Percentiles rank a stretch among this genome's conserved stretches.
These are phyloP conservation scores for Darksidea phi DNA, from an alignment of 495 filamentous ascomycete species.

Conservation along the genomic window DNA sequence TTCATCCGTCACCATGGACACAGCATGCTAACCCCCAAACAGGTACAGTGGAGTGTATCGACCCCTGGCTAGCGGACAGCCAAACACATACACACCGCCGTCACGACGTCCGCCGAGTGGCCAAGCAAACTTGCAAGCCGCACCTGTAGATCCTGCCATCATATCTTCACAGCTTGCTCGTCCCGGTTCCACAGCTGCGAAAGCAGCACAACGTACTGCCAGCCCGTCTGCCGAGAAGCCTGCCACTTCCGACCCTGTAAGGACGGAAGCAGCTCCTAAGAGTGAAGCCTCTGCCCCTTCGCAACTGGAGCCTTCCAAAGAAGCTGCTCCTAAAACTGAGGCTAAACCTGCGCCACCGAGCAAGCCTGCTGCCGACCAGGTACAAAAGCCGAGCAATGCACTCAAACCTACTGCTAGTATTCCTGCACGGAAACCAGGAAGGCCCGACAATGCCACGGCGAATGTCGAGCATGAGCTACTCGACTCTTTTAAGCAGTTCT, in stretches of 20 bases:
- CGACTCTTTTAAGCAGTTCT: conserved; percentile 79
- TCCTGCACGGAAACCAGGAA: conserved; percentile 41
- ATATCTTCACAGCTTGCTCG: conserved; percentile 70
- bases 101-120: conserved; percentile 75
- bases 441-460: conserved; percentile 61
- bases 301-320: conserved; percentile 33
- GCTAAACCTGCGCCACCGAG: conserved; percentile 38
- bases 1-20: background rate
- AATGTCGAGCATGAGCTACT: conserved; percentile 78
- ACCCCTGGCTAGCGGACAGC: conserved; percentile 59
- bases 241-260: conserved; percentile 27
- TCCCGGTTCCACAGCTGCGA: conserved; percentile 44
- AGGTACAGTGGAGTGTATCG: conserved; percentile 92
- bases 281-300: conserved; percentile 36
- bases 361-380: conserved; percentile 34
- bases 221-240: conserved; percentile 35
- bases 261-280: conserved; percentile 44
- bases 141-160: conserved; percentile 77
- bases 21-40: conserved; percentile 16
- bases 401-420: conserved; percentile 35
- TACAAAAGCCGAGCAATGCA: conserved; percentile 42
- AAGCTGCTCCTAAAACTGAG: conserved; percentile 32
- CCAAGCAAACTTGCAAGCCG: conserved; percentile 67
- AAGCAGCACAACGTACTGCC: conserved; percentile 6
- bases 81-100: conserved; percentile 87